Base-by-base conservation (phyloP, 176 grass and related monocot species). In the Triticum urartu region DNA sequence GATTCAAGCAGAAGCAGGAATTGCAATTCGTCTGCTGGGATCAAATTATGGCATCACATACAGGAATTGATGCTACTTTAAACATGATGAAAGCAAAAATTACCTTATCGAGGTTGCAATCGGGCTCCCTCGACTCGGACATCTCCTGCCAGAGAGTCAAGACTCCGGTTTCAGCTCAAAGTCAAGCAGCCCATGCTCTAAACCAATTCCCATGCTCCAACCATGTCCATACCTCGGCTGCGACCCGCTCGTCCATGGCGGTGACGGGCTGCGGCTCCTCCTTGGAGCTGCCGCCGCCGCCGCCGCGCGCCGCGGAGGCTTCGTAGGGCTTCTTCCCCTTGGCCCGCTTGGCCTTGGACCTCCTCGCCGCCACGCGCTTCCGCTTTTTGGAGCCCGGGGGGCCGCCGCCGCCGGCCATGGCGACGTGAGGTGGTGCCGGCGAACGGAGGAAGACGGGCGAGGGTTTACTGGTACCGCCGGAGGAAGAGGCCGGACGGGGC, bases 61-160 rank as follows among this genome's bases (percentile, higher is more conserved):
- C 48, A 52, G 48, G 48, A 52, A 52, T 20, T 3, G 11, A 33
- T 24, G 30, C 6, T 78, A 9, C 32, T 18, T 1, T 4, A 84
- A 64, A 54, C 39, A 35, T 80, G 9, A 24, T 50, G 24, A 65
- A 9, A 11, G 42, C 18, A 28, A 67, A 47, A 4, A 36, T 67
- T 88, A 97, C 95, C 87, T 91, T 97, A 72, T 92, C 92, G 21
- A 94, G 88, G 86, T 9, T 83, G 78, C 88, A 94, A 83, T 97
- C 87, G 42, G 10, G 78, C 63, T 88, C 92, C 83, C 86, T 86
- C 84, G 90, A 81, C 80, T 94, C 95, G 26, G 73, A 48, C 78
- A 94, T 86, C 63, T 94, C 94, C 91, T 94, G 81, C 21, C 24
- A 52, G 5, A 68, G 4, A 12, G 74, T 60, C 45, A 3, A 38